phyloP scores from a whole-genome alignment of 805 yeast genomes.

The Metschnikowia shivogae region DNA sequence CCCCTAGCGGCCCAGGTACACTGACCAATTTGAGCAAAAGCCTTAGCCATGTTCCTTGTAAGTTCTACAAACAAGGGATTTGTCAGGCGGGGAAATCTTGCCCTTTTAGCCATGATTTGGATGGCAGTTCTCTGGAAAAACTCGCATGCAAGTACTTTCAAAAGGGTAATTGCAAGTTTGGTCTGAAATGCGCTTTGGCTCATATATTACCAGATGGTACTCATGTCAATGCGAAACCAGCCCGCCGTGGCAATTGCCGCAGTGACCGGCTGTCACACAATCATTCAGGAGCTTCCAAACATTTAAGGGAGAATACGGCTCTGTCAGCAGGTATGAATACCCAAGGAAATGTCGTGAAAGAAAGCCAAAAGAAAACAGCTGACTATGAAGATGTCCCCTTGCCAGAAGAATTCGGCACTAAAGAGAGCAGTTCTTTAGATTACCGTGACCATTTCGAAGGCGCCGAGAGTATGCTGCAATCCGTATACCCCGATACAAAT shows the following conservation, averaged over 20 bases:
- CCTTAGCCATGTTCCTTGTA: conserved; percentile 93
- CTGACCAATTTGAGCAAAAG: conserved; percentile 35
- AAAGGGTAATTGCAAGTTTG: conserved; percentile 96
- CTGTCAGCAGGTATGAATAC: not conserved
- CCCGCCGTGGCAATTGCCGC: conserved; percentile 10
- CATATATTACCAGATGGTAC: conserved; percentile 88
- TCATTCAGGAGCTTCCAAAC: not conserved
- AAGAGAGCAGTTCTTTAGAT: not conserved
- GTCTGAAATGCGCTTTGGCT: conserved; percentile 89
- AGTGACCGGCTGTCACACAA: conserved; percentile 1
- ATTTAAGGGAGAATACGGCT: not conserved
- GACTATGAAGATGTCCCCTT: not conserved
- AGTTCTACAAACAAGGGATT: conserved; percentile 84
- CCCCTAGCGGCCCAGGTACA: conserved; percentile 7
- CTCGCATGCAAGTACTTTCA: conserved; percentile 89
- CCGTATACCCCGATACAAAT: not conserved
- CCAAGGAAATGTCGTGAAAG: not conserved
- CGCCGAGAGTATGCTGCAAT: not conserved
- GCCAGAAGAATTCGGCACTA: not conserved
- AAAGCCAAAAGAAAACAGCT: not conserved
- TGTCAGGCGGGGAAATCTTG: conserved; percentile 94
- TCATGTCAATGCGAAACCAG: conserved; percentile 53
- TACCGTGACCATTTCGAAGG: not conserved
- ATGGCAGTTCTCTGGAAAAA: conserved; percentile 47
- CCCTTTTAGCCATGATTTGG: conserved; percentile 81